Conservation (phyloP, 169 alveolate genomes). For the Plasmodium coatneyi region DNA sequence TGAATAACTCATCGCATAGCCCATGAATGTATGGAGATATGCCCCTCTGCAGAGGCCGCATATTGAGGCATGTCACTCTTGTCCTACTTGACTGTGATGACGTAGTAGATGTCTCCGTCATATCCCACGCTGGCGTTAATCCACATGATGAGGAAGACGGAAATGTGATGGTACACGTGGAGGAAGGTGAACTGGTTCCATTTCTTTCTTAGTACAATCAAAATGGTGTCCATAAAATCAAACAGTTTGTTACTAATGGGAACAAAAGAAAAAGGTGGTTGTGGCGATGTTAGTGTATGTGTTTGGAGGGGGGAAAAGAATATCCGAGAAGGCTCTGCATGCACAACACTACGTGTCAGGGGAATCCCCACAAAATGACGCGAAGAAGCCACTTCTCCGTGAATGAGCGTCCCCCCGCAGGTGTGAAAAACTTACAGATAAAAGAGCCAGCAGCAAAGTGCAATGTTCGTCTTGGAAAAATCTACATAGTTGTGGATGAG, state of each 20-base stretch:
- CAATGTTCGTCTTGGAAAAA: constrained; percentile 41
- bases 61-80: neutral
- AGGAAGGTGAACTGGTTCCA: constrained; percentile 82
- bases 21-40: neutral
- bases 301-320: neutral
- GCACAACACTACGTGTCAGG: neutral
- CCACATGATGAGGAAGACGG: constrained; percentile 80
- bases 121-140: constrained; percentile 80
- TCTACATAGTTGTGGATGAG: constrained; percentile 24
- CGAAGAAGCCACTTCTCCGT: neutral
- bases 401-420: neutral
- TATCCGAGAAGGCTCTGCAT: neutral
- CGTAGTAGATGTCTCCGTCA: constrained; percentile 82
- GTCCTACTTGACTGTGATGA: constrained; percentile 75
- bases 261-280: neutral
- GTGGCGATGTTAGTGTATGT: neutral
- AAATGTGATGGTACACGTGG: constrained; percentile 80
- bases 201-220: constrained; percentile 75
- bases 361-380: neutral
- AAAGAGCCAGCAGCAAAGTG: constrained; percentile 54
- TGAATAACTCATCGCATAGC: neutral
- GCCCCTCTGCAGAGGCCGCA: neutral
- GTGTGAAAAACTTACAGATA: constrained; percentile 17
- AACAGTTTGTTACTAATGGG: constrained; percentile 57
- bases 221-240: constrained; percentile 77